These are phyloP conservation scores for Neurospora hispaniola DNA, from an alignment of 495 filamentous ascomycete species.

Conservation along the genomic window DNA sequence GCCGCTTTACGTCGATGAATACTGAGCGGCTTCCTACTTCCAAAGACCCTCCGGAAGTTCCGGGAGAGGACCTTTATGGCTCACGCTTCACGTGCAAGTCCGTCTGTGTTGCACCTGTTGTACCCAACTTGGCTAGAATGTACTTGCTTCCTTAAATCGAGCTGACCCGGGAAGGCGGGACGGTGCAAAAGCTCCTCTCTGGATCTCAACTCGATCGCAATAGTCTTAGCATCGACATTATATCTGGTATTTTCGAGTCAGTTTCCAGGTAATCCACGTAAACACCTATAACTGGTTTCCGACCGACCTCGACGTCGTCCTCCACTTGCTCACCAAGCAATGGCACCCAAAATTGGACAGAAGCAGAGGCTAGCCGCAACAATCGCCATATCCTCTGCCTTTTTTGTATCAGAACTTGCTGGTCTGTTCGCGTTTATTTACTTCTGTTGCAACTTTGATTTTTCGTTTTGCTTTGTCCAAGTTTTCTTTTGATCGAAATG, in stretches of 20 bases:
- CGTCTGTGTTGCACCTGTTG: neutral
- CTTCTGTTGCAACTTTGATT: neutral
- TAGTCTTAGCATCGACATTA: neutral
- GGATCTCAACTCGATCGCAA: neutral
- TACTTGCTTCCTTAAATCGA: neutral
- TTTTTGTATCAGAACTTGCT: conserved; percentile 77
- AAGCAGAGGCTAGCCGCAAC: conserved; percentile 61
- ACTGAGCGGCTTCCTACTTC: neutral
- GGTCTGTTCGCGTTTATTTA: conserved; percentile 23
- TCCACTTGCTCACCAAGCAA: conserved; percentile 1
- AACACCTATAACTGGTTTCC: neutral
- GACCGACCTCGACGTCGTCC: neutral
- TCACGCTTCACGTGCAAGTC: neutral
- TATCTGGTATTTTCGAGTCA: neutral
- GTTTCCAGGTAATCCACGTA: neutral
- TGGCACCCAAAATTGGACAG: conserved; percentile 26
- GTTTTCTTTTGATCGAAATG: neutral
- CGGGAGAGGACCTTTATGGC: neutral
- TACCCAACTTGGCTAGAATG: neutral
- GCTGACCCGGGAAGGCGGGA: neutral
- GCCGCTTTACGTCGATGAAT: neutral
- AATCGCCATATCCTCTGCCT: conserved; percentile 66
- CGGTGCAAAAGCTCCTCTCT: neutral
- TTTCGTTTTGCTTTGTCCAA: neutral
- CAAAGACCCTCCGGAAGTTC: neutral